Conservation (phyloP, 148 eudicot species). For the Beta vulgaris region DNA sequence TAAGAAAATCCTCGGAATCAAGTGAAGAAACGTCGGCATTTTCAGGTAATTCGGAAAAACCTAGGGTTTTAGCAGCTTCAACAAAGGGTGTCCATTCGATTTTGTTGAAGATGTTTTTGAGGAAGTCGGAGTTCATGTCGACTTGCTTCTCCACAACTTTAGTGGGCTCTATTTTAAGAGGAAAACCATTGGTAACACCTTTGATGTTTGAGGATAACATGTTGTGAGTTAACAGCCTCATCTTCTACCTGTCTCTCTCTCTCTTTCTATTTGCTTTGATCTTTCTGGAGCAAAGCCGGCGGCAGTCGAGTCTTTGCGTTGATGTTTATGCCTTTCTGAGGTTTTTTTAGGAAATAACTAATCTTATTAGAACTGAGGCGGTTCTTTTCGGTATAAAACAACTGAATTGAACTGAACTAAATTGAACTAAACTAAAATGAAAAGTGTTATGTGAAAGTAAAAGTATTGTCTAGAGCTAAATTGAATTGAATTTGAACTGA, state of each 20-base stretch:
- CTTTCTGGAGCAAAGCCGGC: not conserved
- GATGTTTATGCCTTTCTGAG: too few relatives aligned
- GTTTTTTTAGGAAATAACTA: too few relatives aligned
- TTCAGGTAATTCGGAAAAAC: conserved; percentile 60
- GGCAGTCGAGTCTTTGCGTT: not conserved
- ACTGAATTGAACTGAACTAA: too few relatives aligned
- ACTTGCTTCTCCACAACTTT: conserved; percentile 59
- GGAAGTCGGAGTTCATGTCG: conserved; percentile 64
- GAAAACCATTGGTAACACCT: conserved; percentile 79
- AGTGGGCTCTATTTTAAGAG: conserved; percentile 55
- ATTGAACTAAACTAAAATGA: too few relatives aligned
- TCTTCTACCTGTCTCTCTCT: conserved; percentile 14
- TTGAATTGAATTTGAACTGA: too few relatives aligned
- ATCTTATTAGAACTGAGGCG: too few relatives aligned
- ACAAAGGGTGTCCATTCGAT: conserved; percentile 68
- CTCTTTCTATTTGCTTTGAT: not conserved
- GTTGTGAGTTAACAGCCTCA: conserved; percentile 92
- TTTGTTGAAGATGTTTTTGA: conserved; percentile 70
- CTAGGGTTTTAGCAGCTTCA: conserved; percentile 64
- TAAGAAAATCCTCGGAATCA: conserved; percentile 22
- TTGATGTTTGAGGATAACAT: conserved; percentile 89
- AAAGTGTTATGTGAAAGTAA: too few relatives aligned
- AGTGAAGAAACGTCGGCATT: conserved; percentile 36
- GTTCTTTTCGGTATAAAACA: too few relatives aligned
- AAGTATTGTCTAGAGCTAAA: too few relatives aligned